Evolutionary conservation across 129 eudicot species (phyloP).

Genomic region (Dittrichia graveolens): DNA sequence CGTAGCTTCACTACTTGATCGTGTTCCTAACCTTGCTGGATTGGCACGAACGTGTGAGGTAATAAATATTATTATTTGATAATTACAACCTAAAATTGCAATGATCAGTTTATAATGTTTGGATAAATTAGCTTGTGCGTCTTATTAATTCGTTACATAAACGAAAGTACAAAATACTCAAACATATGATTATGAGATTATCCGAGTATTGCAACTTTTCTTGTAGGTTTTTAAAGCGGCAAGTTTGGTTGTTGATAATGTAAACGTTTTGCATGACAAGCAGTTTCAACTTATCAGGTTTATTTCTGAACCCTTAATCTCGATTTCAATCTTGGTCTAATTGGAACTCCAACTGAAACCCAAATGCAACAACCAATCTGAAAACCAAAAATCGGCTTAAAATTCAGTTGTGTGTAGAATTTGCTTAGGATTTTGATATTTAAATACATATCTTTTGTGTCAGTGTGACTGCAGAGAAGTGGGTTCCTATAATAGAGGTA

Average conservation of each 20-base stretch:
- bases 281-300: slow-evolving; percentile 98
- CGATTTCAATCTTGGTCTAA: too few relatives aligned
- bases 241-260: slow-evolving; percentile 69
- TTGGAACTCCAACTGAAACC: too few relatives aligned
- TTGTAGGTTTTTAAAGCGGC: slow-evolving; percentile 90
- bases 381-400: too few relatives aligned
- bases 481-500: slow-evolving; percentile 92
- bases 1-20: slow-evolving; percentile 89
- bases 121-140: neutral
- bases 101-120: neutral
- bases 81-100: neutral
- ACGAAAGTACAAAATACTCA: neutral
- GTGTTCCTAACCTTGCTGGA: slow-evolving; percentile 99
- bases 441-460: slow-evolving; percentile 1
- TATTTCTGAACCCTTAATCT: neutral
- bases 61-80: neutral
- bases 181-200: neutral
- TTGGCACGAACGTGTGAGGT: slow-evolving; percentile 97
- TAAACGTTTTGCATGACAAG: slow-evolving; percentile 69
- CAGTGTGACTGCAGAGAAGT: slow-evolving; percentile 98
- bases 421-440: neutral
- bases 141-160: neutral
- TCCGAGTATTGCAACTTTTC: neutral
- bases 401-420: too few relatives aligned
- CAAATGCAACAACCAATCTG: too few relatives aligned